A percentile compares a stretch with the other conserved stretches of the same genome.
phyloP scores from a whole-genome alignment of 2,329 filamentous ascomycete species.

The Pseudogymnoascus sp. region DNA sequence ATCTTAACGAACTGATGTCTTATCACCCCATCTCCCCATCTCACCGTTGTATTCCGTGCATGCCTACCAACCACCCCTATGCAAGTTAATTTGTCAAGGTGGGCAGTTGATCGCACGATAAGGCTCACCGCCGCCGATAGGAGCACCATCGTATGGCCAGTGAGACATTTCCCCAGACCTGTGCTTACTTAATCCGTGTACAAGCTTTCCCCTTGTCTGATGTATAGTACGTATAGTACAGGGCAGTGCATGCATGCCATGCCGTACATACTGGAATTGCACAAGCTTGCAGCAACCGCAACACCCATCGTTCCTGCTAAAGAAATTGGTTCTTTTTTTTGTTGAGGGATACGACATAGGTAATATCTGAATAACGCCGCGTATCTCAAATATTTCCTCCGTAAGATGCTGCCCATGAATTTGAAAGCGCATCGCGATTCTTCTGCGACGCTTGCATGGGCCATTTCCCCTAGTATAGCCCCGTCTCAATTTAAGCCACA shows the following conservation, averaged over 20 bases:
- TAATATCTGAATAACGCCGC: neutral
- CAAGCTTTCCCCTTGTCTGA: constrained; percentile 7
- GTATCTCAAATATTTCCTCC: neutral
- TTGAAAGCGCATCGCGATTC: neutral
- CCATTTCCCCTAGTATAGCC: neutral
- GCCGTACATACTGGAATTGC: neutral
- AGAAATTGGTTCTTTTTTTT: neutral
- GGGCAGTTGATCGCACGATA: neutral
- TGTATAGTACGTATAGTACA: neutral
- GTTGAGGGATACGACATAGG: neutral
- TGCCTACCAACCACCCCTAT: neutral
- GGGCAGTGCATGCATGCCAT: neutral
- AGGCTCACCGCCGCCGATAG: neutral
- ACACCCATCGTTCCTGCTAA: neutral
- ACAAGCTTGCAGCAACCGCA: neutral
- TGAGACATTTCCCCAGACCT: constrained; percentile 3
- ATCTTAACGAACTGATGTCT: neutral
- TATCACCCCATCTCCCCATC: neutral
- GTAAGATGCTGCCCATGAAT: neutral
- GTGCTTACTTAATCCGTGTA: neutral
- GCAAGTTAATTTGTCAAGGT: neutral
- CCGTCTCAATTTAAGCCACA: constrained; percentile 7
- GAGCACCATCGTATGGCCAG: neutral
- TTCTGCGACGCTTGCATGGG: neutral
- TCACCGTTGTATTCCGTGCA: neutral